Percentiles rank a stretch among this genome's conserved stretches.
These are phyloP conservation scores for Penicillium cataractarum DNA, from an alignment of 495 filamentous ascomycete species.

Conservation along the genomic window DNA sequence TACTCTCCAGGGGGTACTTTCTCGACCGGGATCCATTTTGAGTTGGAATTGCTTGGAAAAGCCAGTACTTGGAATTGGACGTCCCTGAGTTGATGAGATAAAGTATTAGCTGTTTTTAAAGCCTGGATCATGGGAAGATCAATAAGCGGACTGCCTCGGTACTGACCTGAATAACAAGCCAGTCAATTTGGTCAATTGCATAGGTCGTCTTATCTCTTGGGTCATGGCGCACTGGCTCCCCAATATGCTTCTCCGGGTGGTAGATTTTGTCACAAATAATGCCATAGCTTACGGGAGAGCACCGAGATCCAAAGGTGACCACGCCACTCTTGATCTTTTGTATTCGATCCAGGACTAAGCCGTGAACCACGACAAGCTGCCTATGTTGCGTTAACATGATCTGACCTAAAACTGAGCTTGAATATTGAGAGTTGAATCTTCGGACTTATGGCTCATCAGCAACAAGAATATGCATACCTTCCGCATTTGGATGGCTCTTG, in stretches of 20 bases:
- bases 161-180: slow-evolving; percentile 55
- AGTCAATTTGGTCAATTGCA: slow-evolving; percentile 57
- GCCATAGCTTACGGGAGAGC: slow-evolving; percentile 61
- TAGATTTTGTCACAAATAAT: slow-evolving; percentile 53
- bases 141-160: not conserved
- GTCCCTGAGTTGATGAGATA: slow-evolving; percentile 35
- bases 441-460: slow-evolving; percentile 53
- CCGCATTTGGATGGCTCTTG: slow-evolving; percentile 38
- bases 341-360: slow-evolving; percentile 57
- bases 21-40: slow-evolving; percentile 45
- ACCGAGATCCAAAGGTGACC: slow-evolving; percentile 48
- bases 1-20: slow-evolving; percentile 46
- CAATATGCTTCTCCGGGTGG: slow-evolving; percentile 45
- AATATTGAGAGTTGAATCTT: not conserved
- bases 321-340: slow-evolving; percentile 49
- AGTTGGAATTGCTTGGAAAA: slow-evolving; percentile 48
- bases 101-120: not conserved
- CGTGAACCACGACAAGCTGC: slow-evolving; percentile 61
- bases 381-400: slow-evolving; percentile 16
- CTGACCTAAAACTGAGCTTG: not conserved
- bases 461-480: slow-evolving; percentile 47
- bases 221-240: slow-evolving; percentile 46
- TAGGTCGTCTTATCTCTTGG: slow-evolving; percentile 49
- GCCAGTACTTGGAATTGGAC: slow-evolving; percentile 38
- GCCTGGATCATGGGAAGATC: not conserved